A percentile compares a stretch with the other conserved stretches of the same genome.
These are phyloP conservation scores for Globisporangium paddicum DNA, from an alignment of 352 stramenopile species.

Conservation along the genomic window DNA sequence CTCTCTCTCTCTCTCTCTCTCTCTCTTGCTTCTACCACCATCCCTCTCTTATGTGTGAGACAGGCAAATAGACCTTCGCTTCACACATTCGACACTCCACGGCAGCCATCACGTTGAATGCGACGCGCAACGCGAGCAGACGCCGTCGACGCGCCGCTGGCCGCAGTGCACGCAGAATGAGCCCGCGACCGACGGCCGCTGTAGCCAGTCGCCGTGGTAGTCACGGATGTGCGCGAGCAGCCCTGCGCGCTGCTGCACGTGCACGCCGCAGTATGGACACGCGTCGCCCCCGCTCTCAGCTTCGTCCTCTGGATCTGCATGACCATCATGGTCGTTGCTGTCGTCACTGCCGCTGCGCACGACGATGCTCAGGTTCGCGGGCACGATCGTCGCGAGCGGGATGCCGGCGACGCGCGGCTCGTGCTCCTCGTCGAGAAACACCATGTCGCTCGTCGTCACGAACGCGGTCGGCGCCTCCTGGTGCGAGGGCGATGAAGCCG, in stretches of 20 bases:
- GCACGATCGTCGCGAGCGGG: conserved; percentile 25
- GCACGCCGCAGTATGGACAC: conserved; percentile 45
- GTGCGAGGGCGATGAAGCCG: conserved; percentile 5
- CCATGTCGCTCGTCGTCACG: conserved; percentile 45
- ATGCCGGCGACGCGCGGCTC: conserved; percentile 27
- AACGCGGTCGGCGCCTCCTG: conserved; percentile 29
- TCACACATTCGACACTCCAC: background rate
- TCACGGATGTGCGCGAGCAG: conserved; percentile 53
- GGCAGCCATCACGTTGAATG: background rate
- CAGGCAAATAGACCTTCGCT: background rate
- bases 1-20: background rate
- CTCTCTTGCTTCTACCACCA: background rate
- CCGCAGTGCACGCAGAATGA: conserved; percentile 52
- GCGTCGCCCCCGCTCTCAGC: conserved; percentile 34
- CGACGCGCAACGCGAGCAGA: conserved; percentile 35
- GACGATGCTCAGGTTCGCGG: background rate
- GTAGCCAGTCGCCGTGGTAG: conserved; percentile 47
- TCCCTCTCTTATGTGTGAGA: too few relatives aligned
- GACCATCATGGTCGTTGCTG: background rate
- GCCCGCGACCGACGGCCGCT: conserved; percentile 38
- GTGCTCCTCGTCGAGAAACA: conserved; percentile 51
- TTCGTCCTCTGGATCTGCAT: conserved; percentile 17
- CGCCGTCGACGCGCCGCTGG: conserved; percentile 29
- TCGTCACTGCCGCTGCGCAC: background rate
- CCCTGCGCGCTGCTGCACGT: conserved; percentile 31